Evolutionary conservation across 208 protist genomes (phyloP).

Genomic region (Sergeia podlipaevii): DNA sequence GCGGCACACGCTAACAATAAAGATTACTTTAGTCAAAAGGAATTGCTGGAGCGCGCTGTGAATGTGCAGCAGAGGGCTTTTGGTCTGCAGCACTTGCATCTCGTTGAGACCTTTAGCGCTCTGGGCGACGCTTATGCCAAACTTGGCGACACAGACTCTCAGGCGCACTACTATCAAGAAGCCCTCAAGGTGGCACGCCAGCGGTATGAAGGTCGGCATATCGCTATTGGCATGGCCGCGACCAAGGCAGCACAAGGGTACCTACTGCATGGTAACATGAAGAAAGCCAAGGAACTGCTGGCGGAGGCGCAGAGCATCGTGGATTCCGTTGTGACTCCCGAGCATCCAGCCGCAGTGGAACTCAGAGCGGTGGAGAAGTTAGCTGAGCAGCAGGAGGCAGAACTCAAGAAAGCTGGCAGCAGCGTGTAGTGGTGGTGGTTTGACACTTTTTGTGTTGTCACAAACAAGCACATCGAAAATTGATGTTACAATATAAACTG

Average conservation of each 20-base stretch:
- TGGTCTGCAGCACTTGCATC: conserved; percentile 65
- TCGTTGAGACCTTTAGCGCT: conserved; percentile 70
- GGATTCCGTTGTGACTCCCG: conserved; percentile 36
- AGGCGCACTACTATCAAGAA: conserved; percentile 69
- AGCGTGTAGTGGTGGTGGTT: not conserved
- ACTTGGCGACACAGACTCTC: conserved; percentile 51
- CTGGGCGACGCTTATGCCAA: conserved; percentile 62
- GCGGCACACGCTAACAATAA: conserved; percentile 56
- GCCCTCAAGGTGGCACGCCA: conserved; percentile 61
- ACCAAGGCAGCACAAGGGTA: conserved; percentile 55
- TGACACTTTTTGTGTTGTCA: not conserved
- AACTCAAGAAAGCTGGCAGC: not conserved
- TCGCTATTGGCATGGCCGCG: conserved; percentile 55
- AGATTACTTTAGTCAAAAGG: conserved; percentile 65
- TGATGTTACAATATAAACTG: no score
- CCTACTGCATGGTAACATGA: conserved; percentile 36
- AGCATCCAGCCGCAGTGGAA: conserved; percentile 43
- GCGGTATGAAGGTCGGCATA: conserved; percentile 57
- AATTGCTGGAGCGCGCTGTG: conserved; percentile 68
- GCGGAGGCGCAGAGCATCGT: conserved; percentile 49
- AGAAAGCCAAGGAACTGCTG: conserved; percentile 34
- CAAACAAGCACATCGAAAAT: no score
- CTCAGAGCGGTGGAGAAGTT: conserved; percentile 26
- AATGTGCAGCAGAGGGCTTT: conserved; percentile 78
- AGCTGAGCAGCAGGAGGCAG: conserved; percentile 15